A percentile compares a stretch with the other conserved stretches of the same genome.
Evolutionary conservation across 2,329 filamentous ascomycete species (phyloP).

Genomic region (Fusarium sp.): DNA sequence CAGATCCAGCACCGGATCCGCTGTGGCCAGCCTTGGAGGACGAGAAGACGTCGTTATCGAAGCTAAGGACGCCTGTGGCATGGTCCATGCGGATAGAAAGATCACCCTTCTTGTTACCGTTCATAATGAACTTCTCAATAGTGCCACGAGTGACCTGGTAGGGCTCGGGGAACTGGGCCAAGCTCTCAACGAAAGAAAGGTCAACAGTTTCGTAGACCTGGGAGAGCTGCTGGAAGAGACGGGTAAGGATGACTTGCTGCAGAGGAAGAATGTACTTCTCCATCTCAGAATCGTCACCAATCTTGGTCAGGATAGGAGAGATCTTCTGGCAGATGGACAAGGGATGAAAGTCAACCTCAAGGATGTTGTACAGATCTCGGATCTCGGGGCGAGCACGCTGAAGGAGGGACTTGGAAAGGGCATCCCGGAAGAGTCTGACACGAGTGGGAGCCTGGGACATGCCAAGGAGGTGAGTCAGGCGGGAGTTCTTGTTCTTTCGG

Average conservation of each 20-base stretch:
- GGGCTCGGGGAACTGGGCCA: conserved; percentile 94
- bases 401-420: conserved; percentile 90
- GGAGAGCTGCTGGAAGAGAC: conserved; percentile 97
- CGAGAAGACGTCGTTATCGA: conserved; percentile 98
- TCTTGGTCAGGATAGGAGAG: conserved; percentile 91
- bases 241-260: conserved; percentile 97
- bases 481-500: conserved; percentile 98
- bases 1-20: conserved; percentile 83
- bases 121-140: conserved; percentile 99
- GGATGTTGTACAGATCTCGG: conserved; percentile 95
- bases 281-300: conserved; percentile 94
- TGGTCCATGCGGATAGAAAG: conserved; percentile 96
- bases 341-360: conserved; percentile 98
- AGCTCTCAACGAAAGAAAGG: conserved; percentile 87
- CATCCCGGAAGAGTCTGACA: conserved; percentile 91
- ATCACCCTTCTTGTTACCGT: conserved; percentile 99
- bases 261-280: conserved; percentile 94
- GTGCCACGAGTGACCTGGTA: conserved; percentile 90
- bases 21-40: conserved; percentile 91
- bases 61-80: conserved; percentile 91
- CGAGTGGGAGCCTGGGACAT: conserved; percentile 91
- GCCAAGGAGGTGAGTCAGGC: conserved; percentile 92
- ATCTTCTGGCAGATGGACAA: conserved; percentile 99
- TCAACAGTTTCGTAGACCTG: conserved; percentile 99
- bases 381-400: conserved; percentile 95